These are phyloP conservation scores for Neurospora cerealis DNA, from an alignment of 495 filamentous ascomycete species.

Conservation along the genomic window DNA sequence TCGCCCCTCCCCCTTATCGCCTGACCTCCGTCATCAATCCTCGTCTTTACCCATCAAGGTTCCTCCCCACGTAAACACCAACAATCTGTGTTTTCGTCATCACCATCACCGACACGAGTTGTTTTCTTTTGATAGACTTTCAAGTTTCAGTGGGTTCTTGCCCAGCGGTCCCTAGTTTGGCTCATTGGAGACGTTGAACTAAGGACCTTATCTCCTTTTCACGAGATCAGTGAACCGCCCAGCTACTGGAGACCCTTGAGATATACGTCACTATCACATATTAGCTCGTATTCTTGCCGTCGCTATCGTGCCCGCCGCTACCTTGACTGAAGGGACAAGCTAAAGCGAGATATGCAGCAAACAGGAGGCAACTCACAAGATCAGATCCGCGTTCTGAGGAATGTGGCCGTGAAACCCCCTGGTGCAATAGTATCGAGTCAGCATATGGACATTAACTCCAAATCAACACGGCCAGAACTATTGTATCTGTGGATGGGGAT, in stretches of 20 bases:
- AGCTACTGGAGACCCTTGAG: constrained; percentile 30
- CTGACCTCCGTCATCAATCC: not conserved
- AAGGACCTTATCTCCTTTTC: not conserved
- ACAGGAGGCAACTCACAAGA: constrained; percentile 37
- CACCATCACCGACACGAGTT: not conserved
- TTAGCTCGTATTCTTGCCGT: not conserved
- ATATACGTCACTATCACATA: constrained; percentile 36
- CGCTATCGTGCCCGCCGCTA: constrained; percentile 1
- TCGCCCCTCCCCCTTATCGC: not conserved
- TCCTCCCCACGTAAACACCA: not conserved
- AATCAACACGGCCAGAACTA: not conserved
- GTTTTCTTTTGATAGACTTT: not conserved
- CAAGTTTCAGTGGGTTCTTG: not conserved
- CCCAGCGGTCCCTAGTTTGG: not conserved
- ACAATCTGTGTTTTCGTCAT: not conserved
- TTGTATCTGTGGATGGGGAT: not conserved
- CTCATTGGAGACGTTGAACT: not conserved
- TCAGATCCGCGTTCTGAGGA: constrained; percentile 40
- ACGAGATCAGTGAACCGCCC: not conserved
- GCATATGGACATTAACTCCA: not conserved
- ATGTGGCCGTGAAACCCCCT: constrained; percentile 62
- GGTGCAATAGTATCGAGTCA: not conserved
- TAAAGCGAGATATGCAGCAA: not conserved
- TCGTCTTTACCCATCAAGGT: not conserved
- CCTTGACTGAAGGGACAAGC: not conserved